Evolutionary conservation across 768 basidiomycete genomes (phyloP).

Genomic region (Mycena chlorophos): DNA sequence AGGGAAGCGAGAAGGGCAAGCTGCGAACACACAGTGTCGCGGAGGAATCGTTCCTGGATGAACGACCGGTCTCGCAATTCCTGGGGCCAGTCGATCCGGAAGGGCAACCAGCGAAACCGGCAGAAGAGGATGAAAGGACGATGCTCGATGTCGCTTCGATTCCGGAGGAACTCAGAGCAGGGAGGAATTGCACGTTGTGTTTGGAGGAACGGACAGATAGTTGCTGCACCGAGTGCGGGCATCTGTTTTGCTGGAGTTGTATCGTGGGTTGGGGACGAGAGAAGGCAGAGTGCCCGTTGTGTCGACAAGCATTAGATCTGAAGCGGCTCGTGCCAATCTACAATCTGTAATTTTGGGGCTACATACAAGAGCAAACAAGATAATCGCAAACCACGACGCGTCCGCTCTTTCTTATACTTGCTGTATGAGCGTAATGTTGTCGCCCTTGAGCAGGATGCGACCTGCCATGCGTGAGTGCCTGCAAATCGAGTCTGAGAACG

Average conservation of each 20-base stretch:
- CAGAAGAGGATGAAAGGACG: slow-evolving; percentile 72
- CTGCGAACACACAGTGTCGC: slow-evolving; percentile 17
- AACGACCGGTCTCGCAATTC: slow-evolving; percentile 58
- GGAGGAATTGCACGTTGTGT: slow-evolving; percentile 79
- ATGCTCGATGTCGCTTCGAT: slow-evolving; percentile 61
- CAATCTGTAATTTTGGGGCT: slow-evolving; percentile 58
- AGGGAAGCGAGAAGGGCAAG: slow-evolving; percentile 33
- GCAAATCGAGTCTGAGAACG: slow-evolving; percentile 1
- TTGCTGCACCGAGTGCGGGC: slow-evolving; percentile 85
- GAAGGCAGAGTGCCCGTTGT: slow-evolving; percentile 88
- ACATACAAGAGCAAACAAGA: slow-evolving; percentile 9
- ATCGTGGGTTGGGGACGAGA: slow-evolving; percentile 88
- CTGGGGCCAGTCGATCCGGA: slow-evolving; percentile 54
- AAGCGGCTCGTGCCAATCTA: slow-evolving; percentile 76
- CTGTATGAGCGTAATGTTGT: slow-evolving; percentile 98
- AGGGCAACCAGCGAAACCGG: slow-evolving; percentile 51
- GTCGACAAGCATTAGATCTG: slow-evolving; percentile 73
- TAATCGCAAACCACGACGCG: not conserved
- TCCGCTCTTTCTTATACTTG: slow-evolving; percentile 43
- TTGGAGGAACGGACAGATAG: slow-evolving; percentile 82
- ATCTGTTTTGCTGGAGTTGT: slow-evolving; percentile 88
- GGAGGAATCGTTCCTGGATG: slow-evolving; percentile 54
- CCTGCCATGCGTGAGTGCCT: slow-evolving; percentile 49
- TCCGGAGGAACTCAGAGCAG: slow-evolving; percentile 49
- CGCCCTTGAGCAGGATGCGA: slow-evolving; percentile 93